A percentile compares a stretch with the other conserved stretches of the same genome.
phyloP scores from a whole-genome alignment of 345 rosid genomes.

The Arabis hirsuta region DNA sequence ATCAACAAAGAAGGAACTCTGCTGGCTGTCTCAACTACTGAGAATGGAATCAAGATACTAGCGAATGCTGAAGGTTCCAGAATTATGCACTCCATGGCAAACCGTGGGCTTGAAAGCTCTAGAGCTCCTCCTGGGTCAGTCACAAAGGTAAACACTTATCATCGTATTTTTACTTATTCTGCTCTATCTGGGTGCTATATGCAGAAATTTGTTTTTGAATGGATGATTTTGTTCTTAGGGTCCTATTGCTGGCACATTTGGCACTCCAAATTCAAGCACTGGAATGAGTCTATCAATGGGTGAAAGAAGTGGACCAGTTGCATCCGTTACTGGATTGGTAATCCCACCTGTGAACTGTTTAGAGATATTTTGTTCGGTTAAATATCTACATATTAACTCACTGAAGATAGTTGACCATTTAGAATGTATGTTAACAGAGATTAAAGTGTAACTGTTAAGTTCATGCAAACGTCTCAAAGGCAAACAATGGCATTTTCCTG shows the following conservation, averaged over 20 bases:
- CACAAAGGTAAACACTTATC: slow-evolving; percentile 47
- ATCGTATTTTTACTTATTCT: slow-evolving; percentile 8
- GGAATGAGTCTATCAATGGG: slow-evolving; percentile 45
- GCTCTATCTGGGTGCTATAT: slow-evolving; percentile 9
- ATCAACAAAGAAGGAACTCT: slow-evolving; percentile 71
- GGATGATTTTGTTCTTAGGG: slow-evolving; percentile 43
- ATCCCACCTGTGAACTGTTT: slow-evolving; percentile 20
- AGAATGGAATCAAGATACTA: slow-evolving; percentile 66
- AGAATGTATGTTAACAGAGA: slow-evolving; percentile 14
- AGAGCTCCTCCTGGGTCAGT: slow-evolving; percentile 51
- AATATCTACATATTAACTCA: slow-evolving; percentile 9
- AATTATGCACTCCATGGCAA: slow-evolving; percentile 56
- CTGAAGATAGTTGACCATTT: slow-evolving; percentile 9
- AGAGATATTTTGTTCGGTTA: slow-evolving; percentile 8
- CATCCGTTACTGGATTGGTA: slow-evolving; percentile 56
- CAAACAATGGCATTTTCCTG: slow-evolving; percentile 9
- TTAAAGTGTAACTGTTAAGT: slow-evolving; percentile 3
- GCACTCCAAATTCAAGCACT: slow-evolving; percentile 48
- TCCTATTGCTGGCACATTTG: slow-evolving; percentile 43
- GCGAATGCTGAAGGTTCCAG: slow-evolving; percentile 65
- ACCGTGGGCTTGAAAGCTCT: slow-evolving; percentile 55
- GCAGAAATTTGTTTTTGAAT: neutral
- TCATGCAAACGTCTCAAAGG: slow-evolving; percentile 13
- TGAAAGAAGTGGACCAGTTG: slow-evolving; percentile 55
- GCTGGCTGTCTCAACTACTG: slow-evolving; percentile 73